Evolutionary conservation across 2,329 filamentous ascomycete genomes (phyloP).

Genomic region (Ambrosiella cleistominuta): DNA sequence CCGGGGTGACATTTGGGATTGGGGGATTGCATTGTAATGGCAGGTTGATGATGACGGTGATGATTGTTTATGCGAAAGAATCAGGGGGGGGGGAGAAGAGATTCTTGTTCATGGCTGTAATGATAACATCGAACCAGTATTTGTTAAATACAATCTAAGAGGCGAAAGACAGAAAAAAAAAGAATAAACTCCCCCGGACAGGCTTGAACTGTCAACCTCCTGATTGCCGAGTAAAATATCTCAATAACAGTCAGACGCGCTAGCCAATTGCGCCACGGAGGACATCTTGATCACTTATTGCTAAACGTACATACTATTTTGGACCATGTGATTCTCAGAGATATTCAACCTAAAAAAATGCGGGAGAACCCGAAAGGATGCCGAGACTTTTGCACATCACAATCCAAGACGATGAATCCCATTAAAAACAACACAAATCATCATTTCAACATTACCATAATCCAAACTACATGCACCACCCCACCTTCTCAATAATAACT

Average conservation of each 20-base stretch:
- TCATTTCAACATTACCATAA: not conserved
- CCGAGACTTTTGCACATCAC: no score
- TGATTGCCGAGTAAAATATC: not conserved
- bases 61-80: no score
- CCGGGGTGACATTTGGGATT: no score
- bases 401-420: no score
- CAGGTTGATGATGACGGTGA: no score
- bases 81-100: no score
- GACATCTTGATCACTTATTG: not conserved
- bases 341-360: no score
- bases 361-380: no score
- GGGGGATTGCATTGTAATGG: no score
- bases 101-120: no score
- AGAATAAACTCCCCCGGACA: not conserved
- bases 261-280: conserved; percentile 35
- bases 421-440: not conserved
- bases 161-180: not conserved
- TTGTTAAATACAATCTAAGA: not conserved
- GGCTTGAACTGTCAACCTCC: conserved; percentile 2
- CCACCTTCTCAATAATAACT: conserved; percentile 21
- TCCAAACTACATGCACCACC: not conserved
- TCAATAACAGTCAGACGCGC: conserved; percentile 40
- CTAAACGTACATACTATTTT: not conserved
- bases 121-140: no score
- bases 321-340: not conserved